Evolutionary conservation across 441 rosid genomes (phyloP).

Genomic region (Theobroma grandiflorum): DNA sequence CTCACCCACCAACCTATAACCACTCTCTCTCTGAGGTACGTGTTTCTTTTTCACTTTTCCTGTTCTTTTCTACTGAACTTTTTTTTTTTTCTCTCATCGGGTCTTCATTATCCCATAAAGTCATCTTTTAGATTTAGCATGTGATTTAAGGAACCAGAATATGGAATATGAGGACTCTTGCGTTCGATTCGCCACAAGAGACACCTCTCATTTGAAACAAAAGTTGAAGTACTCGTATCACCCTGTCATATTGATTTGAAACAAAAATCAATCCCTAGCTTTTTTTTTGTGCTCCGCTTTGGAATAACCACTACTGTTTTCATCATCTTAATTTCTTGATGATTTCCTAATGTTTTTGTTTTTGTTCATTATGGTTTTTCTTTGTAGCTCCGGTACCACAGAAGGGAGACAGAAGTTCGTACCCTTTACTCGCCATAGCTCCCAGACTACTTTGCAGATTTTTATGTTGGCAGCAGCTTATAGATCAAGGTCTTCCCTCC

Average conservation of each 20-base stretch:
- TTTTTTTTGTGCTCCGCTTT: neutral
- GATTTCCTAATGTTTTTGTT: neutral
- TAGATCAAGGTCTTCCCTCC: constrained; percentile 67
- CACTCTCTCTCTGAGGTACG: constrained; percentile 77
- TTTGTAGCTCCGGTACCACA: constrained; percentile 85
- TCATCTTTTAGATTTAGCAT: constrained; percentile 3
- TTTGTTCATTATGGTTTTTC: constrained; percentile 21
- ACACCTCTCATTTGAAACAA: neutral
- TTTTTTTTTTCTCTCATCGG: neutral
- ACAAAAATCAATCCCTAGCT: neutral
- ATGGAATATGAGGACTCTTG: neutral
- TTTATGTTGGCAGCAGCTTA: constrained; percentile 85
- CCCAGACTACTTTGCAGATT: constrained; percentile 77
- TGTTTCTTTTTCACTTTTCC: neutral
- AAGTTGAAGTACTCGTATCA: neutral
- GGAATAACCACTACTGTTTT: too few relatives aligned
- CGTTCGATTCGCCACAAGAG: neutral
- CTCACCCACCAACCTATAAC: constrained; percentile 76
- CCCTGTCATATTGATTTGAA: neutral
- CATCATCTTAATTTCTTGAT: neutral
- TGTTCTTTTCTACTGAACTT: neutral
- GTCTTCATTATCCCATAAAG: neutral
- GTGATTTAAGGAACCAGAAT: constrained; percentile 1
- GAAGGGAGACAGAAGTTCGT: constrained; percentile 88
- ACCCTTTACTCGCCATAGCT: constrained; percentile 77